phyloP scores from a whole-genome alignment of 2,329 filamentous ascomycete species.

The Fonsecaea erecta region DNA sequence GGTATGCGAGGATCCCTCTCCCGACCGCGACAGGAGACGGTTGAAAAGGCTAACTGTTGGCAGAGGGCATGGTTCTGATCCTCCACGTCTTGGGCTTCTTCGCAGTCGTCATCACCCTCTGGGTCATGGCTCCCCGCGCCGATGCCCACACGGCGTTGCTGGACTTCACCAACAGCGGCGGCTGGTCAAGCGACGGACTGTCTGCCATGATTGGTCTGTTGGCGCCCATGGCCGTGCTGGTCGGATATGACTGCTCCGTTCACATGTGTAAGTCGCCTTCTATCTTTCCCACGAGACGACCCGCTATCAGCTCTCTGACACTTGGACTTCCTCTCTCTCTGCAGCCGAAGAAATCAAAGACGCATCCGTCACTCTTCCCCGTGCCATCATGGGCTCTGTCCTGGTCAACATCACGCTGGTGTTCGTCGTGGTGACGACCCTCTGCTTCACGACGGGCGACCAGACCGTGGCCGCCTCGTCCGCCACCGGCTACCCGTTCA shows the following conservation, averaged over 20 bases:
- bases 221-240: slow-evolving; percentile 48
- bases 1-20: slow-evolving; percentile 29
- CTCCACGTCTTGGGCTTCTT: slow-evolving; percentile 44
- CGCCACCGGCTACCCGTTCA: slow-evolving; percentile 53
- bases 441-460: slow-evolving; percentile 45
- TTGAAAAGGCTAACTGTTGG: background rate
- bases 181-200: slow-evolving; percentile 48
- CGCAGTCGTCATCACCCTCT: slow-evolving; percentile 42
- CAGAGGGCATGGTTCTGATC: slow-evolving; percentile 41
- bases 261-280: slow-evolving; percentile 49
- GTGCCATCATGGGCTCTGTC: slow-evolving; percentile 54
- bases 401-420: slow-evolving; percentile 55
- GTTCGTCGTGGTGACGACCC: slow-evolving; percentile 52
- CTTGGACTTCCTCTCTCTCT: background rate
- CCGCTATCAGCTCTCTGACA: background rate
- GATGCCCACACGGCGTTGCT: slow-evolving; percentile 52
- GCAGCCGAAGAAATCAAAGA: slow-evolving; percentile 55
- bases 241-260: slow-evolving; percentile 51
- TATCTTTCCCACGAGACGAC: background rate
- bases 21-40: background rate
- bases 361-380: slow-evolving; percentile 54
- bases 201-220: slow-evolving; percentile 50
- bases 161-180: slow-evolving; percentile 51
- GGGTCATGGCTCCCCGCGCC: slow-evolving; percentile 41
- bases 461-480: slow-evolving; percentile 46